These are phyloP conservation scores for Polysphondylium violaceum DNA, from an alignment of 78 protist species.

Conservation along the genomic window DNA sequence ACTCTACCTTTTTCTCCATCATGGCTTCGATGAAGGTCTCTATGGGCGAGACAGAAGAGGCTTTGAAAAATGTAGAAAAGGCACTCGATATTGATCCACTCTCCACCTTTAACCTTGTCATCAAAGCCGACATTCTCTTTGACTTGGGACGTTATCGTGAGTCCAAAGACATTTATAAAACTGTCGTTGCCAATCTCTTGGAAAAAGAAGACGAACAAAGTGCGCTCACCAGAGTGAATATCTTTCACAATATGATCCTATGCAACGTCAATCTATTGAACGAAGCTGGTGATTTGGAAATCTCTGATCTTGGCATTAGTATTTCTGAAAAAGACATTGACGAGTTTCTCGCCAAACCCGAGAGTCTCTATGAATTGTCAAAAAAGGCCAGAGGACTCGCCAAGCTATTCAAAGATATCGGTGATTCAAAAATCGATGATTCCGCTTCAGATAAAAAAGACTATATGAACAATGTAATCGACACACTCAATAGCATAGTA, in stretches of 20 bases:
- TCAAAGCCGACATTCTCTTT: slow-evolving; percentile 10
- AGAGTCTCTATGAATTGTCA: slow-evolving; percentile 40
- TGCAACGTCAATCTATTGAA: neutral
- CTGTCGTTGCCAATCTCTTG: slow-evolving; percentile 6
- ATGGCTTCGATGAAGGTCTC: neutral
- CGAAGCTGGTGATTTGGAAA: neutral
- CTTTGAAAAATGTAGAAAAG: neutral
- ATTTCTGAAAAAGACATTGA: neutral
- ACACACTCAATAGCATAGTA: neutral
- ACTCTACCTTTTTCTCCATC: neutral
- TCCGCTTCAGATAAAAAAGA: no score
- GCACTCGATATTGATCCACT: neutral
- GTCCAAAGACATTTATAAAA: neutral
- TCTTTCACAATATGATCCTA: slow-evolving; percentile 42
- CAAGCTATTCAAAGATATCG: neutral
- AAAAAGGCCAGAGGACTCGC: slow-evolving; percentile 1
- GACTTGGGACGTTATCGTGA: slow-evolving; percentile 27
- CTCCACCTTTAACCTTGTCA: neutral
- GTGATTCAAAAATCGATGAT: neutral
- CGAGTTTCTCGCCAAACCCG: neutral
- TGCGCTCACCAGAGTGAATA: neutral
- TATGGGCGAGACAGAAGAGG: neutral
- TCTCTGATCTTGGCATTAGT: neutral
- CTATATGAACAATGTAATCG: no score
- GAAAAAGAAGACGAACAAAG: slow-evolving; percentile 36